phyloP scores from a whole-genome alignment of 1,284 basidiomycete genomes.

The Trichosporon asahii region DNA sequence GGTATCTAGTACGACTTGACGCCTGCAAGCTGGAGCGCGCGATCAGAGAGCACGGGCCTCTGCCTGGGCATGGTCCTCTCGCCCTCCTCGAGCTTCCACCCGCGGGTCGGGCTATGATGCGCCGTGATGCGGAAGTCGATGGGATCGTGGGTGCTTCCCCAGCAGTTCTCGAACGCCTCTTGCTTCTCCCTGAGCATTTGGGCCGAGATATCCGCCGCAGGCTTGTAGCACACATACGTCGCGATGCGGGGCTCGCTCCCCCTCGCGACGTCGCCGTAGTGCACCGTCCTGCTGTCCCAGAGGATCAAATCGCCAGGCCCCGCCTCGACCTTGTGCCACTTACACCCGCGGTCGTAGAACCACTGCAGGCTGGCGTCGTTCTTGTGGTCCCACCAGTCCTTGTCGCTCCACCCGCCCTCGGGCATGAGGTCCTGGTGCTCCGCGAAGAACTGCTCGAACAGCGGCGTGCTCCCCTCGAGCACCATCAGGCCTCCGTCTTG shows the following conservation, averaged over 20 bases:
- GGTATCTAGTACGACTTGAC: slow-evolving; percentile 27
- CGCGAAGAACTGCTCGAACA: slow-evolving; percentile 49
- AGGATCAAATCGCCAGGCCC: slow-evolving; percentile 41
- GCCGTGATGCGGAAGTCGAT: slow-evolving; percentile 32
- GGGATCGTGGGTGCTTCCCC: slow-evolving; percentile 40
- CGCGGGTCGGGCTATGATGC: slow-evolving; percentile 11
- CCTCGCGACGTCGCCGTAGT: slow-evolving; percentile 39
- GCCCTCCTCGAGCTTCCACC: slow-evolving; percentile 25
- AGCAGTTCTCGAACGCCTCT: slow-evolving; percentile 27
- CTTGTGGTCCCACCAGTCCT: slow-evolving; percentile 44
- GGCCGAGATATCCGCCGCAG: slow-evolving; percentile 30
- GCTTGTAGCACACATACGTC: slow-evolving; percentile 48
- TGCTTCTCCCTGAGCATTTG: slow-evolving; percentile 29
- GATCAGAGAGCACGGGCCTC: slow-evolving; percentile 26
- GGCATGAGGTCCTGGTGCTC: slow-evolving; percentile 40
- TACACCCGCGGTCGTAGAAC: slow-evolving; percentile 44
- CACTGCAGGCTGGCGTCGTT: slow-evolving; percentile 33
- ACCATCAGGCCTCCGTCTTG: slow-evolving; percentile 53
- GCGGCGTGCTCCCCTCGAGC: slow-evolving; percentile 42
- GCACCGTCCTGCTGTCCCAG: slow-evolving; percentile 35
- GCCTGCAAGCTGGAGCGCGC: slow-evolving; percentile 30
- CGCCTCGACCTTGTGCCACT: slow-evolving; percentile 39
- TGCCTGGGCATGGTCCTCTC: slow-evolving; percentile 28
- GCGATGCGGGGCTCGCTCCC: slow-evolving; percentile 39
- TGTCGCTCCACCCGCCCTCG: slow-evolving; percentile 41